phyloP scores from a whole-genome alignment of 805 yeast species.

The Metschnikowia henanensis region DNA sequence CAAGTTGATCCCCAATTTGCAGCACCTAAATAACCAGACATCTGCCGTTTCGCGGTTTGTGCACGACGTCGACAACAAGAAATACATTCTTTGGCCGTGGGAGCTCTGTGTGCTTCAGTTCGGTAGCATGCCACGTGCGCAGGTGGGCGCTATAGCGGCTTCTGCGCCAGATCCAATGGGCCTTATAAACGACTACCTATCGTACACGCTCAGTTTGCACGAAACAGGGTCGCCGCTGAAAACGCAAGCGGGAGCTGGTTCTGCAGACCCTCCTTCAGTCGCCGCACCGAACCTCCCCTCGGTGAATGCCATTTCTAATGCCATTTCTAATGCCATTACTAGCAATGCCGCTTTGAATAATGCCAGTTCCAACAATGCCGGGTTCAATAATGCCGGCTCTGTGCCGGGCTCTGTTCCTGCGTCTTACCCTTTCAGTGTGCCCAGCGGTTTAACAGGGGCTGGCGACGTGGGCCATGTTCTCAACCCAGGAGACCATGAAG shows the following conservation, averaged over 20 bases:
- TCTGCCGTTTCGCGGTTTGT: conserved; percentile 60
- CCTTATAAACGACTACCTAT: conserved; percentile 35
- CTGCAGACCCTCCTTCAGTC: too few relatives aligned
- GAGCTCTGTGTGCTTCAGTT: conserved; percentile 62
- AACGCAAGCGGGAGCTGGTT: background rate
- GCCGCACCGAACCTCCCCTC: too few relatives aligned
- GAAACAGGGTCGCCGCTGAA: conserved; percentile 1
- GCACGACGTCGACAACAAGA: conserved; percentile 50
- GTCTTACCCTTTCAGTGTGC: conserved; percentile 16
- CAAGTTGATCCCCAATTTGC: conserved; percentile 64
- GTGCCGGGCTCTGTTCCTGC: conserved; percentile 1
- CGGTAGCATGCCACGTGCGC: conserved; percentile 22
- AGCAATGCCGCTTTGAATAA: too few relatives aligned
- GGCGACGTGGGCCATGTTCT: too few relatives aligned
- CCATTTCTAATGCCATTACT: too few relatives aligned
- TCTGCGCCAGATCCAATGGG: conserved; percentile 27
- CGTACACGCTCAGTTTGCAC: conserved; percentile 19
- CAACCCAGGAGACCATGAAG: too few relatives aligned
- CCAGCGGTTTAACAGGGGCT: conserved; percentile 13
- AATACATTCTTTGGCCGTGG: conserved; percentile 72
- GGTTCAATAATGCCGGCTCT: too few relatives aligned
- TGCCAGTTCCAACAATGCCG: too few relatives aligned
- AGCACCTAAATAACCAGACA: conserved; percentile 67
- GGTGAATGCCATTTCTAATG: too few relatives aligned
- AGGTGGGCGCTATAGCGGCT: background rate